Base-by-base conservation (phyloP, 768 basidiomycete genomes). In the Saitozyma podzolica region DNA sequence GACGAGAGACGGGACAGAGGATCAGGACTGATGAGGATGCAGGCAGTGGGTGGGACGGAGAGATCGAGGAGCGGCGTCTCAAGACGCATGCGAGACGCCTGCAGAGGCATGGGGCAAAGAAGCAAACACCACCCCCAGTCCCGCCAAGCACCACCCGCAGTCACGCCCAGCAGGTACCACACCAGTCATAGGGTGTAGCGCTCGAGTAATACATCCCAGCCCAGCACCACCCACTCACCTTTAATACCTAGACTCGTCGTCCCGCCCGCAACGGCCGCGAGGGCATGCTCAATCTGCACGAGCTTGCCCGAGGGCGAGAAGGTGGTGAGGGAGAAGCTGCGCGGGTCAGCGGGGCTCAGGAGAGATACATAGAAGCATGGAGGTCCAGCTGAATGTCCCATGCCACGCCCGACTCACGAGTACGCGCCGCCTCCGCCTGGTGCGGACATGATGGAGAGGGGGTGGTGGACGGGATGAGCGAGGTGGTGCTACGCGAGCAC, bases 211-310 rank as follows among this genome's bases (percentile, higher is more conserved):
- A 29, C 29, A 5, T 5, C 29, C 2, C 29, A 29, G 2, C 29
- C 29, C 29, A 29, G 29, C 29, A 29, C 29, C 43, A 47, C n/a
- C 13, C 8, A 75, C 82, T 66, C 72, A 94, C 96, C 96, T 85
- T 98, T 98, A 80, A 99, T 97, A 58, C 96, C 96, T 50, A 99
- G 86, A 81, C 91, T 93, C 49, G 96, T 98, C 50, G 93, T 94
- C 62, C 95, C 95, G 71, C 90, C 89, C 20, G 90, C 86, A 62
- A 98, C 95, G 40, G 94, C 94, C 59, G 96, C 96, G 64, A 99
- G 84, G 51, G 96, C 96, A 82, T 99, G 96, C 83, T 99, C 96
- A 78, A 99, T 99, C 84, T 99, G 96, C 63, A 99, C 95, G 55
- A 99, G 86, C 85, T 82, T 96, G 68, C 95, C 95, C 73, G 93